Percentiles rank a stretch among this genome's conserved stretches.
phyloP scores from a whole-genome alignment of 768 basidiomycete species.

The Hygrocybe coccinea region DNA sequence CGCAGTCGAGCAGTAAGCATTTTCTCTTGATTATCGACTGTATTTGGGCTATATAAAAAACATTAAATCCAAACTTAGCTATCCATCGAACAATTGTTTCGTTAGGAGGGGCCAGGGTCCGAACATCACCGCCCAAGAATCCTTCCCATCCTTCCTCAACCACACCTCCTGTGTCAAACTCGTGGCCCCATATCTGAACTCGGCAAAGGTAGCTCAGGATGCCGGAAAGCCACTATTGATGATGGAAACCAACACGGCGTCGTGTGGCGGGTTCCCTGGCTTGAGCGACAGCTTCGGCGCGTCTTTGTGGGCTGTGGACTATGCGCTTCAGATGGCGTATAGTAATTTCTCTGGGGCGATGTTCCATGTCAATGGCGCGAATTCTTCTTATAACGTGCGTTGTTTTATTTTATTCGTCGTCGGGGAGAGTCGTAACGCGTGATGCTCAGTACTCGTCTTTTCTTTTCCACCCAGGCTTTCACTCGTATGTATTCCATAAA shows the following conservation, averaged over 20 bases:
- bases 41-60: too few relatives aligned
- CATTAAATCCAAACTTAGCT: too few relatives aligned
- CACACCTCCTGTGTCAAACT: constrained; percentile 51
- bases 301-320: constrained; percentile 62
- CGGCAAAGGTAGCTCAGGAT: constrained; percentile 41
- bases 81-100: constrained; percentile 58
- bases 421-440: too few relatives aligned
- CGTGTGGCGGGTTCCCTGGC: constrained; percentile 67
- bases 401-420: too few relatives aligned
- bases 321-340: constrained; percentile 58
- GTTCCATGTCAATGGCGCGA: constrained; percentile 62
- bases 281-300: constrained; percentile 59
- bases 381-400: constrained; percentile 63
- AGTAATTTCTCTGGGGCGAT: constrained; percentile 52
- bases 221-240: constrained; percentile 51
- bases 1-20: constrained; percentile 19
- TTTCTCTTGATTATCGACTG: too few relatives aligned
- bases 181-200: constrained; percentile 48
- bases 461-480: constrained; percentile 35
- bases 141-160: constrained; percentile 53
- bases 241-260: constrained; percentile 69
- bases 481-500: constrained; percentile 20
- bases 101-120: constrained; percentile 42
- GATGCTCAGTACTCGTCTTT: too few relatives aligned
- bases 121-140: constrained; percentile 36